Conservation (phyloP, 2,329 filamentous ascomycete genomes). For the Colletotrichum ledebouriae region DNA sequence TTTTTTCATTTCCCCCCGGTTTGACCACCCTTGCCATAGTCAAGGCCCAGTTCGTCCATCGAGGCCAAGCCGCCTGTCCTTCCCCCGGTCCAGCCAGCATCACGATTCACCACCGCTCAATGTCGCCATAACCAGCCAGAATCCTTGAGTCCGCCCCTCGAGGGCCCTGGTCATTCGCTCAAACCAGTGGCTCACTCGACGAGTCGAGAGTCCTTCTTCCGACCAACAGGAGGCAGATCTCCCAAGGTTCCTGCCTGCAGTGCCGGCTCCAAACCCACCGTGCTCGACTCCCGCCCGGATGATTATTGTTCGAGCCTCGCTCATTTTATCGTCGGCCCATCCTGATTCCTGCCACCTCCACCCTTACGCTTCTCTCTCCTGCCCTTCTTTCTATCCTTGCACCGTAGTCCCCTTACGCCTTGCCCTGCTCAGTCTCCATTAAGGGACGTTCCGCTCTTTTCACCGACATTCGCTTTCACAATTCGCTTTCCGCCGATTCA, state of each 20-base stretch:
- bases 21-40: constrained; percentile 28
- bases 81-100: constrained; percentile 14
- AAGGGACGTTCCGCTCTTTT: constrained; percentile 42
- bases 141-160: constrained; percentile 32
- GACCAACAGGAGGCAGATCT: constrained; percentile 33
- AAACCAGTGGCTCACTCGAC: constrained; percentile 16
- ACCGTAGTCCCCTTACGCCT: constrained; percentile 38
- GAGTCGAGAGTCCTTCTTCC: constrained; percentile 9
- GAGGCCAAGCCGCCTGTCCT: background rate
- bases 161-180: constrained; percentile 18
- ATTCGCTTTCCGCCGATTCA: constrained; percentile 31
- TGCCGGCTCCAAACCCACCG: background rate
- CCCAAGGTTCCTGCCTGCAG: constrained; percentile 4
- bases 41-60: constrained; percentile 5
- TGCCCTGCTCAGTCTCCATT: constrained; percentile 38
- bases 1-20: constrained; percentile 36
- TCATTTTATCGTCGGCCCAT: constrained; percentile 43
- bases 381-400: constrained; percentile 40
- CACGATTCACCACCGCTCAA: constrained; percentile 20
- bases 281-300: constrained; percentile 13
- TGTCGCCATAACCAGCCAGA: constrained; percentile 40
- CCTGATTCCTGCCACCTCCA: constrained; percentile 39
- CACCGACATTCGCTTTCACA: constrained; percentile 40
- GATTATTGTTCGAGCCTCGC: constrained; percentile 26
- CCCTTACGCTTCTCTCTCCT: constrained; percentile 38